Percentiles rank a stretch among this genome's conserved stretches.
Evolutionary conservation across 2,329 filamentous ascomycete species (phyloP).

Genomic region (Penicillium verrucosum): DNA sequence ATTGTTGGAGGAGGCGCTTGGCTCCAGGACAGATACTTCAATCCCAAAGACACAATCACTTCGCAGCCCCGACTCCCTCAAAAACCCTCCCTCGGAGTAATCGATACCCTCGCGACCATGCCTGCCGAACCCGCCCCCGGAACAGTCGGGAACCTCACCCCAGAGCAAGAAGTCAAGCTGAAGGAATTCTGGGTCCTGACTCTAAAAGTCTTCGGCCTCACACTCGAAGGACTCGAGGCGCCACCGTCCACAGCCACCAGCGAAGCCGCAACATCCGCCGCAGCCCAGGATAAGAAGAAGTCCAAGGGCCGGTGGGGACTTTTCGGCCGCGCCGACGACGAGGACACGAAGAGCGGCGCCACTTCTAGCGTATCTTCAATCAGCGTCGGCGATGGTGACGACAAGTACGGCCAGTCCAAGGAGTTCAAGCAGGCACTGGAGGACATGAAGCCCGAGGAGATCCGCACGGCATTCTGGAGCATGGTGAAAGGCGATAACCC

Average conservation of each 20-base stretch:
- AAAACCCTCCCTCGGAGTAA: slow-evolving; percentile 30
- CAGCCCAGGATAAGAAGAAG: slow-evolving; percentile 54
- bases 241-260: slow-evolving; percentile 13
- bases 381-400: slow-evolving; percentile 58
- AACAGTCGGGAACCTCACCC: slow-evolving; percentile 80
- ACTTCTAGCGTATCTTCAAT: slow-evolving; percentile 39
- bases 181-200: slow-evolving; percentile 79
- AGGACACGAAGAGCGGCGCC: slow-evolving; percentile 36
- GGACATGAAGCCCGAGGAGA: slow-evolving; percentile 70
- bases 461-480: slow-evolving; percentile 79
- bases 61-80: slow-evolving; percentile 12
- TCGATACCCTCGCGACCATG: slow-evolving; percentile 39
- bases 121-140: slow-evolving; percentile 49
- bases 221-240: slow-evolving; percentile 26
- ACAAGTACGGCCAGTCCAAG: slow-evolving; percentile 90
- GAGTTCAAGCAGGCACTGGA: slow-evolving; percentile 79
- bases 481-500: slow-evolving; percentile 97
- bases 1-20: slow-evolving; percentile 37
- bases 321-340: slow-evolving; percentile 54
- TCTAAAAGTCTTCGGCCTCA: slow-evolving; percentile 70
- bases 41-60: slow-evolving; percentile 12
- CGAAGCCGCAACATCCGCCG: slow-evolving; percentile 20
- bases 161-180: slow-evolving; percentile 83
- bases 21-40: slow-evolving; percentile 33
- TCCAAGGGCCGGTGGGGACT: slow-evolving; percentile 70